Evolutionary conservation across 2,329 filamentous ascomycete species (phyloP), one percentile per base, ranked within the genome.

Genomic region (Aspergillus ustus): DNA sequence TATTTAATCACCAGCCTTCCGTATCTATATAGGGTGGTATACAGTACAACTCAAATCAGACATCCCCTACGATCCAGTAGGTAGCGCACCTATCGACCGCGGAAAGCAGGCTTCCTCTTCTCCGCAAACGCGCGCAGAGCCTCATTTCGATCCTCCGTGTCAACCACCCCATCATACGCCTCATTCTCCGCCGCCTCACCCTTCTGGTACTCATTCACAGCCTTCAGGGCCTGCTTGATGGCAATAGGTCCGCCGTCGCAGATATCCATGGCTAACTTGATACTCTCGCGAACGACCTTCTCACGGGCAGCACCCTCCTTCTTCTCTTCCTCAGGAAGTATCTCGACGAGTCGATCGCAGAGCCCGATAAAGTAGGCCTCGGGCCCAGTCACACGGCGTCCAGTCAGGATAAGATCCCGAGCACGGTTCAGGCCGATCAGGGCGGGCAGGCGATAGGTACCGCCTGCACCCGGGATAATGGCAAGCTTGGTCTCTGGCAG

Each of bases 361-460:
- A 99, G 83, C 1, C 95, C 95, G 19, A 97, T 80, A 75, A 96
- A 95, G 78, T 97, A 96, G 0, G 95, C 92, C 80, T 98, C 95
- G 1, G 91, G 82, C 0, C 88, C 94, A 8, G 85, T 84, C 13
- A 99, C 91, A 48, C 92, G 84, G n/a, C 95, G 87, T 3, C 95
- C 95, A 0, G 94, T 98, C 8, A 98, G 82, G 55, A 98, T 90
- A 70, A 98, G 81, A 76, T 99, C 94, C 54, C 93, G 85, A n/a
- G 95, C 95, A 59, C 93, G 88, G 28, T 85, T 83, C 25, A 90
- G 80, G 5, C 95, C 95, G 66, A 99, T 89, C 20, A 99, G 79
- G 8, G 84, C 85, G 1, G 93, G 92, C 0, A 99, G 87, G 9
- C 95, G 89, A 77, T 92, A 92, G 1, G 94, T 98, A 63, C 94